These are phyloP conservation scores for Acanthamoeba lenticulata DNA, from an alignment of 208 protist species.

Conservation along the genomic window DNA sequence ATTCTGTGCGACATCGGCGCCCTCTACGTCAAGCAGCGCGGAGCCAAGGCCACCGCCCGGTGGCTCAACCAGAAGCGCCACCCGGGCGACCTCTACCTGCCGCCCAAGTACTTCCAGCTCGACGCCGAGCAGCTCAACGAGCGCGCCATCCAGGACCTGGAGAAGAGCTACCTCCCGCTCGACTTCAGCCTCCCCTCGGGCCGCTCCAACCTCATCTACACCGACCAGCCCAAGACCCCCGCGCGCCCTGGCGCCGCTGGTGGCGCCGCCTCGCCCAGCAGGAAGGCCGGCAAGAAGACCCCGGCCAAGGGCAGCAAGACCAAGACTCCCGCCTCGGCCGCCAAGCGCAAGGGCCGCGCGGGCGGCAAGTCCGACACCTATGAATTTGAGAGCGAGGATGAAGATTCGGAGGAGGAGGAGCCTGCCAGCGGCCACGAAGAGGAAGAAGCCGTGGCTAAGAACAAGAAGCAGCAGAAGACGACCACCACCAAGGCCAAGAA, in stretches of 20 bases:
- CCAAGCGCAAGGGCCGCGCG: too few species aligned
- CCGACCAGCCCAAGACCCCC: slow-evolving; percentile 36
- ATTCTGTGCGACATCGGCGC: slow-evolving; percentile 30
- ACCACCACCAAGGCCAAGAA: not conserved
- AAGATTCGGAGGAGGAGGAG: not conserved
- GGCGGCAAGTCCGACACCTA: too few species aligned
- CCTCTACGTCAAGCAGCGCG: slow-evolving; percentile 33
- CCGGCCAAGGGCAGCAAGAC: not conserved
- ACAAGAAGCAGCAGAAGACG: not conserved
- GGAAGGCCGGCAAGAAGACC: not conserved
- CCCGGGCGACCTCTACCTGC: slow-evolving; percentile 36
- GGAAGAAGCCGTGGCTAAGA: not conserved
- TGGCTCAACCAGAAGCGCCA: slow-evolving; percentile 56
- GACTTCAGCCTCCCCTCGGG: slow-evolving; percentile 32
- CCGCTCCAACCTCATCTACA: slow-evolving; percentile 48
- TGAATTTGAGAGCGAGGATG: too few species aligned
- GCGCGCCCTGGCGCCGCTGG: not conserved
- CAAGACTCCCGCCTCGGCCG: too few species aligned
- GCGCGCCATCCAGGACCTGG: slow-evolving; percentile 31
- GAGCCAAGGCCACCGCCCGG: slow-evolving; percentile 12
- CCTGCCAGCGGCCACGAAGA: not conserved
- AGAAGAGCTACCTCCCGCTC: slow-evolving; percentile 40
- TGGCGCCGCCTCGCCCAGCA: not conserved
- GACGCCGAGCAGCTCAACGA: not conserved
- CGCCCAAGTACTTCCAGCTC: slow-evolving; percentile 52